phyloP scores from a whole-genome alignment of 1,284 basidiomycete genomes.

The Trichosporon faecale region DNA sequence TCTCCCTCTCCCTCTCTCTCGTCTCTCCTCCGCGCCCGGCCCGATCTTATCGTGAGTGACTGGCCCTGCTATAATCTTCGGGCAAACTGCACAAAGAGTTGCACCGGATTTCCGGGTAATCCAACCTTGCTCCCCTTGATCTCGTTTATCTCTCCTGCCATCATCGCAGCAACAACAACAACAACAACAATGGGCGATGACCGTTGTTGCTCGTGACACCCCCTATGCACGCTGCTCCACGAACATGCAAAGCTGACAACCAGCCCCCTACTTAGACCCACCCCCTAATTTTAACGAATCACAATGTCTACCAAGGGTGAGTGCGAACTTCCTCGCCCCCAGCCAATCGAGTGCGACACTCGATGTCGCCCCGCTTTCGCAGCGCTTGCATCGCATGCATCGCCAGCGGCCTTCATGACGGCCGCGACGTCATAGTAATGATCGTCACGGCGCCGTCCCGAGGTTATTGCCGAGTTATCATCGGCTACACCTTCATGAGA shows the following conservation, averaged over 20 bases:
- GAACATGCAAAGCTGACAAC: constrained; percentile 1
- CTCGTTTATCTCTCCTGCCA: not conserved
- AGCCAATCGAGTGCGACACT: not conserved
- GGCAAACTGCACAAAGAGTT: constrained; percentile 10
- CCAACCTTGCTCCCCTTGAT: not conserved
- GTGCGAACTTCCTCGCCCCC: constrained; percentile 17
- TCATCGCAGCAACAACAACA: not conserved
- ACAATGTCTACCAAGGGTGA: constrained; percentile 53
- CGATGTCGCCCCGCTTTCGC: not conserved
- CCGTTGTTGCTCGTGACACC: not conserved
- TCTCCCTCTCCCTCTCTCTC: constrained; percentile 9
- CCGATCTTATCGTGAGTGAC: constrained; percentile 17
- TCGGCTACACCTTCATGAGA: not conserved
- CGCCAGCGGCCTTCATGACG: not conserved
- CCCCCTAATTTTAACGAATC: constrained; percentile 12
- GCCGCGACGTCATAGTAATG: not conserved
- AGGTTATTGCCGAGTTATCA: not conserved
- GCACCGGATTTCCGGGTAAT: constrained; percentile 7
- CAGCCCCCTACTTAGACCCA: constrained; percentile 14
- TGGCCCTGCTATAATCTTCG: constrained; percentile 5
- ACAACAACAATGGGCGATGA: not conserved
- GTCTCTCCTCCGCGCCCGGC: constrained; percentile 5
- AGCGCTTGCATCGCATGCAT: not conserved
- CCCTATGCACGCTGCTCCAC: not conserved
- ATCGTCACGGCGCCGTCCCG: not conserved